Percentiles rank a stretch among this genome's conserved stretches.
Conservation (phyloP, 495 filamentous ascomycete species). For the Parathielavia appendiculata region DNA sequence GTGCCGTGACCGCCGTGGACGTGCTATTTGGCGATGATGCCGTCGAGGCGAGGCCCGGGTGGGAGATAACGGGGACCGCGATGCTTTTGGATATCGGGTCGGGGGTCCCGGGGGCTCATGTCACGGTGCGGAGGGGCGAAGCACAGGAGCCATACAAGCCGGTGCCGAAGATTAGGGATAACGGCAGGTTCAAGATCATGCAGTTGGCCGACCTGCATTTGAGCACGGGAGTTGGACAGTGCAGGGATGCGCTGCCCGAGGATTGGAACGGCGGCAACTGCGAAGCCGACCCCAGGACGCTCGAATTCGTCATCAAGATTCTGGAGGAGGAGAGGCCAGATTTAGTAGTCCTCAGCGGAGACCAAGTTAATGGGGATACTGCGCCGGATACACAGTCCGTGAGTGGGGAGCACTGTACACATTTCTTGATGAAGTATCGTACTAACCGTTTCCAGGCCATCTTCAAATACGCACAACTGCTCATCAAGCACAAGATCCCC, state of each 20-base stretch:
- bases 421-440: background rate
- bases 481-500: constrained; percentile 82
- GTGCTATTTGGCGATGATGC: constrained; percentile 91
- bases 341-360: constrained; percentile 82
- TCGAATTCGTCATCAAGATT: constrained; percentile 78
- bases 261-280: constrained; percentile 68
- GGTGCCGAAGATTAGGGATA: constrained; percentile 68
- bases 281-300: constrained; percentile 83
- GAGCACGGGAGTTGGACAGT: constrained; percentile 78
- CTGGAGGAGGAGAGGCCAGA: constrained; percentile 91
- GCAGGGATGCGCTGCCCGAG: constrained; percentile 75
- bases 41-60: constrained; percentile 77
- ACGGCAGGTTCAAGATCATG: constrained; percentile 96
- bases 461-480: constrained; percentile 84
- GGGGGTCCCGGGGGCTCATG: constrained; percentile 58
- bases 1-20: constrained; percentile 77
- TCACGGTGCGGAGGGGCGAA: constrained; percentile 71
- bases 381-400: constrained; percentile 83
- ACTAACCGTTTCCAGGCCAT: constrained; percentile 53
- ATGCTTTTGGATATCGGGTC: constrained; percentile 60
- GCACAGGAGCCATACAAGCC: constrained; percentile 56
- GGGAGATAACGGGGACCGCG: constrained; percentile 67
- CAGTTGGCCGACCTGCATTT: constrained; percentile 89
- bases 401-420: constrained; percentile 17
- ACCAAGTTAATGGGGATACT: constrained; percentile 93